Conservation (phyloP, 2,329 filamentous ascomycete genomes). For the Talaromyces rugulosus region DNA sequence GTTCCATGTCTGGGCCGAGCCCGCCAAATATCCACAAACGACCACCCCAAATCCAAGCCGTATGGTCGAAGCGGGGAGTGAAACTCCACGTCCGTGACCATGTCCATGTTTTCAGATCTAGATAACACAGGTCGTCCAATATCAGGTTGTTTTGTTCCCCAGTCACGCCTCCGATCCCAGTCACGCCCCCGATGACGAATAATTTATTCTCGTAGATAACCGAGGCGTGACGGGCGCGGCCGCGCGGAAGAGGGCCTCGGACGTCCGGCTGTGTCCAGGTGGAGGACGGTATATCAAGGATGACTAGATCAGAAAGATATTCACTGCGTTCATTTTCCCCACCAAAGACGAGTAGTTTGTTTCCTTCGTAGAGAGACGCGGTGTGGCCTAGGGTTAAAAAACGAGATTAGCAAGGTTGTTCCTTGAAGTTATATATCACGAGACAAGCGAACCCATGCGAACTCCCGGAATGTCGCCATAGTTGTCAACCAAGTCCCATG, state of each 20-base stretch:
- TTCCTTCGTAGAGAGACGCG: conserved; percentile 85
- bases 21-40: conserved; percentile 96
- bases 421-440: conserved; percentile 5
- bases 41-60: conserved; percentile 87
- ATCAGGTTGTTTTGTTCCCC: conserved; percentile 80
- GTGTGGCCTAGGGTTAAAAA: conserved; percentile 66
- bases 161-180: conserved; percentile 87
- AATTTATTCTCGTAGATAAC: conserved; percentile 95
- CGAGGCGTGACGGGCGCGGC: conserved; percentile 86
- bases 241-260: conserved; percentile 77
- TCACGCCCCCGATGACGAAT: conserved; percentile 94
- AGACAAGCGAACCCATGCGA: conserved; percentile 70
- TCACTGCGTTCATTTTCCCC: conserved; percentile 97
- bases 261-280: conserved; percentile 94
- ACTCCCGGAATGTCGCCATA: conserved; percentile 97
- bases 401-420: neutral
- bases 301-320: conserved; percentile 90
- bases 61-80: conserved; percentile 90
- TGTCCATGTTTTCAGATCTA: conserved; percentile 94
- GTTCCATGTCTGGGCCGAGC: conserved; percentile 93
- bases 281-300: conserved; percentile 90
- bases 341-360: conserved; percentile 94
- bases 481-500: conserved; percentile 96
- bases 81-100: conserved; percentile 98
- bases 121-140: conserved; percentile 91